These are phyloP conservation scores for Alternaria gaisen DNA, from an alignment of 2,329 filamentous ascomycete species.

Conservation along the genomic window DNA sequence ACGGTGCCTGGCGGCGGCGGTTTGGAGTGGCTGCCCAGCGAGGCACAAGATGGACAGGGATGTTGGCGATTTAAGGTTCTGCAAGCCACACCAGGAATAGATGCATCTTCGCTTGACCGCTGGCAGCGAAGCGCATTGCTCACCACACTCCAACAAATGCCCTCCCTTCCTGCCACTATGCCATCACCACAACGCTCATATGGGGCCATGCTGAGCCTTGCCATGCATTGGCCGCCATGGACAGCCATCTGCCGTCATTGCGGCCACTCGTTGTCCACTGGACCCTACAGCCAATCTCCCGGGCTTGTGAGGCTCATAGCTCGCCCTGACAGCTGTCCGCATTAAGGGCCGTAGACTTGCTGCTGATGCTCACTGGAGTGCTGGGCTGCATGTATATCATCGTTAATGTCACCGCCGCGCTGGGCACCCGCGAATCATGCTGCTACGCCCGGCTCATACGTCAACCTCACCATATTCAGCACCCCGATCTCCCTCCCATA, in stretches of 20 bases:
- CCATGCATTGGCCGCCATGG: constrained; percentile 40
- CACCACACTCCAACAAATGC: constrained; percentile 42
- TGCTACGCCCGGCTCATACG: constrained; percentile 19
- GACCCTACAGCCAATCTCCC: constrained; percentile 25
- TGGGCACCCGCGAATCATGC: constrained; percentile 21
- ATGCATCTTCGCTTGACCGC: constrained; percentile 38
- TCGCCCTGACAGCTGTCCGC: constrained; percentile 33
- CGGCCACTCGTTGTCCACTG: constrained; percentile 29
- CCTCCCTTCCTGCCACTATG: constrained; percentile 37
- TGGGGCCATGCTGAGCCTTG: constrained; percentile 33
- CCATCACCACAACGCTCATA: constrained; percentile 28
- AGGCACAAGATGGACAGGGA: constrained; percentile 41
- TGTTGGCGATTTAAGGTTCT: constrained; percentile 46
- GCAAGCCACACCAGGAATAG: constrained; percentile 54
- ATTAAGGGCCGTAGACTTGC: constrained; percentile 27
- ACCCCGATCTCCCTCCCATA: constrained; percentile 18
- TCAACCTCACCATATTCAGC: constrained; percentile 11
- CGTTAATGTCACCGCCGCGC: constrained; percentile 35
- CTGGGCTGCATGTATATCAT: constrained; percentile 39
- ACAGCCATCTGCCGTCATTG: constrained; percentile 31
- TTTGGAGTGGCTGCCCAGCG: constrained; percentile 40
- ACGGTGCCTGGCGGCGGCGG: constrained; percentile 35
- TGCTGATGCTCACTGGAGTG: constrained; percentile 36
- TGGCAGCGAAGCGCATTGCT: constrained; percentile 32
- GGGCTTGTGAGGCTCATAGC: constrained; percentile 27